phyloP scores from a whole-genome alignment of 2,329 filamentous ascomycete species.

The Apiospora hydei region DNA sequence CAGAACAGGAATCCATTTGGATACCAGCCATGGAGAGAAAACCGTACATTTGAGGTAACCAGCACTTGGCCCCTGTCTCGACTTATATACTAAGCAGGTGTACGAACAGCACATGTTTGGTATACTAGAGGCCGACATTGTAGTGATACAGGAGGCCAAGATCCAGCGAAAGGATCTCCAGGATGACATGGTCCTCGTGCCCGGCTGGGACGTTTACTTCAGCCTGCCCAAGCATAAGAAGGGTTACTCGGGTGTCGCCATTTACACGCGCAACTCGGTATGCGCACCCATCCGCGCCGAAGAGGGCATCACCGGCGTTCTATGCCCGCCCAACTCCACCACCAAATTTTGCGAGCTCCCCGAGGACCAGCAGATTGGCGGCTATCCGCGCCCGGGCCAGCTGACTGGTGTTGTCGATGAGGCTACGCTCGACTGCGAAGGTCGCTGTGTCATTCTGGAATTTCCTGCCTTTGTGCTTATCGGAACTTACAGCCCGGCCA shows the following conservation, averaged over 20 bases:
- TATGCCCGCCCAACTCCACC: constrained; percentile 75
- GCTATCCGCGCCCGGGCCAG: constrained; percentile 79
- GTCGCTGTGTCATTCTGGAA: constrained; percentile 88
- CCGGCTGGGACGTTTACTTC: constrained; percentile 96
- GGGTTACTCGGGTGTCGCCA: constrained; percentile 93
- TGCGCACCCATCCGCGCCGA: constrained; percentile 90
- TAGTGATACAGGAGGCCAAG: constrained; percentile 95
- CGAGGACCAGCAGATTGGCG: constrained; percentile 79
- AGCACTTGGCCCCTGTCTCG: constrained; percentile 20
- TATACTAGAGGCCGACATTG: constrained; percentile 87
- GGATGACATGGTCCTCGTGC: constrained; percentile 95
- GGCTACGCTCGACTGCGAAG: constrained; percentile 82
- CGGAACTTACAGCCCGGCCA: constrained; percentile 91
- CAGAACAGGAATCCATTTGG: constrained; percentile 74
- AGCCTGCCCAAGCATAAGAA: constrained; percentile 94
- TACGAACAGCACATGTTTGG: constrained; percentile 83
- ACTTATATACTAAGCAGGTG: constrained; percentile 25
- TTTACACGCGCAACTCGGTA: constrained; percentile 88
- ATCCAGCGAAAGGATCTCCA: constrained; percentile 90
- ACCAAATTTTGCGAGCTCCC: constrained; percentile 79
- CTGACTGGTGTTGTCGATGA: constrained; percentile 72
- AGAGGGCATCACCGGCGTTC: constrained; percentile 87
- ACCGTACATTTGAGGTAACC: constrained; percentile 71
- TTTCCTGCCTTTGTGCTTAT: constrained; percentile 95
- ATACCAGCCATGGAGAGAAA: constrained; percentile 83